Conservation (phyloP, 768 basidiomycete genomes). For the Strobilomyces confusus region DNA sequence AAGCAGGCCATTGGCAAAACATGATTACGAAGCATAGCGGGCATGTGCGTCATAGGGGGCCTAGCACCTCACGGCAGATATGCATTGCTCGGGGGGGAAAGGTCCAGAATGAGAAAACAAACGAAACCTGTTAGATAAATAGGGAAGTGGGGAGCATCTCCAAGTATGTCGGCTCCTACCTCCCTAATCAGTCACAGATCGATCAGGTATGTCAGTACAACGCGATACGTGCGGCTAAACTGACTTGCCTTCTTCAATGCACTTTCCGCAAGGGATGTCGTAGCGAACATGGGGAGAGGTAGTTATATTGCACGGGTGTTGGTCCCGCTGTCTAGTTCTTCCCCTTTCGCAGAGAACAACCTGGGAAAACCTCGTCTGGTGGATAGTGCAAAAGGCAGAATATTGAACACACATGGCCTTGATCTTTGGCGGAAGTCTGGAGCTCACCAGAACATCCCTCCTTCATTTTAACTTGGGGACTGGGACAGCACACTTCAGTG, state of each 20-base stretch:
- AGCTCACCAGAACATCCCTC: slow-evolving; percentile 11
- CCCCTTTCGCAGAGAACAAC: neutral
- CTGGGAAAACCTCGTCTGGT: slow-evolving; percentile 1
- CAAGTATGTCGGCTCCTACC: too few species aligned
- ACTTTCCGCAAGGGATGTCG: slow-evolving; percentile 8
- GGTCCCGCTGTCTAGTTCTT: neutral
- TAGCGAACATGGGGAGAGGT: neutral
- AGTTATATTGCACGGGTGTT: neutral
- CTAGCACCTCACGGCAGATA: too few species aligned
- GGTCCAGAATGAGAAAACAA: too few species aligned
- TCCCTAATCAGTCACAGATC: too few species aligned
- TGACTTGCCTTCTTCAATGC: slow-evolving; percentile 1
- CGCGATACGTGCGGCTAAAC: too few species aligned
- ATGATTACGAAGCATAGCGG: too few species aligned
- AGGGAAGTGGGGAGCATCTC: too few species aligned
- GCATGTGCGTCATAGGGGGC: too few species aligned
- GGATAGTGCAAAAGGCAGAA: slow-evolving; percentile 2
- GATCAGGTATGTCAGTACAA: too few species aligned
- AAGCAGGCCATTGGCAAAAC: too few species aligned
- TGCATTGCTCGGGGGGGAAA: too few species aligned
- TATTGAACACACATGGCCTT: slow-evolving; percentile 15
- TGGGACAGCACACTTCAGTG: slow-evolving; percentile 7
- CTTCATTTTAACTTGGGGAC: slow-evolving; percentile 13
- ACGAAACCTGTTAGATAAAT: too few species aligned
- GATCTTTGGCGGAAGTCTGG: slow-evolving; percentile 8